phyloP scores from a whole-genome alignment of 2,329 filamentous ascomycete genomes.

The Arthrinium phaeospermum region DNA sequence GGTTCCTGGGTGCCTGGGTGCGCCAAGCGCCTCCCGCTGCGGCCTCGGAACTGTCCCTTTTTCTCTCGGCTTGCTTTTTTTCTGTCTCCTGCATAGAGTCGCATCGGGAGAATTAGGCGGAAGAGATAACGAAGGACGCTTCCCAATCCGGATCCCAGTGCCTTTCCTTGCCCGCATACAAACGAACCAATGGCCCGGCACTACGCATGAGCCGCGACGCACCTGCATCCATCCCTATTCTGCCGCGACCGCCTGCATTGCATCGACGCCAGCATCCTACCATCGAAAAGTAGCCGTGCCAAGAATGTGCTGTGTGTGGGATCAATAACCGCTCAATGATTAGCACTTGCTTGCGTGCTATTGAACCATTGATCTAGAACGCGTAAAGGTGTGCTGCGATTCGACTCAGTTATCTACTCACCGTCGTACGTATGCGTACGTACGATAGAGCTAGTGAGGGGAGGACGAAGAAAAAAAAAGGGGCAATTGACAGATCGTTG shows the following conservation, averaged over 20 bases:
- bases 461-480: neutral
- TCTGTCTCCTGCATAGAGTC: neutral
- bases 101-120: neutral
- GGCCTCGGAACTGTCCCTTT: neutral
- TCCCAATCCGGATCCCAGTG: neutral
- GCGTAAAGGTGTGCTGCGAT: neutral
- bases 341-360: neutral
- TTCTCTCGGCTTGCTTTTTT: neutral
- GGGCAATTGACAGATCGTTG: neutral
- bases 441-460: conserved; percentile 1
- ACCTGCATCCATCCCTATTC: conserved; percentile 15
- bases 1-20: neutral
- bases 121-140: neutral
- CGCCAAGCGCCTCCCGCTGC: neutral
- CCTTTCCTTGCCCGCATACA: conserved; percentile 6
- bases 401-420: neutral
- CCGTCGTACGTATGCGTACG: neutral
- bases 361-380: neutral
- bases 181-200: conserved; percentile 15
- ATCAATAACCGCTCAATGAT: neutral
- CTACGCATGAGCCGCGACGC: conserved; percentile 10
- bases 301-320: neutral
- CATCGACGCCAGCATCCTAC: neutral
- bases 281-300: conserved; percentile 1
- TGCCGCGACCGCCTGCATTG: conserved; percentile 5